Evolutionary conservation across 225 moss, liverwort and hornwort species (phyloP).

Genomic region (Bryoerythrophyllum caledonicum): DNA sequence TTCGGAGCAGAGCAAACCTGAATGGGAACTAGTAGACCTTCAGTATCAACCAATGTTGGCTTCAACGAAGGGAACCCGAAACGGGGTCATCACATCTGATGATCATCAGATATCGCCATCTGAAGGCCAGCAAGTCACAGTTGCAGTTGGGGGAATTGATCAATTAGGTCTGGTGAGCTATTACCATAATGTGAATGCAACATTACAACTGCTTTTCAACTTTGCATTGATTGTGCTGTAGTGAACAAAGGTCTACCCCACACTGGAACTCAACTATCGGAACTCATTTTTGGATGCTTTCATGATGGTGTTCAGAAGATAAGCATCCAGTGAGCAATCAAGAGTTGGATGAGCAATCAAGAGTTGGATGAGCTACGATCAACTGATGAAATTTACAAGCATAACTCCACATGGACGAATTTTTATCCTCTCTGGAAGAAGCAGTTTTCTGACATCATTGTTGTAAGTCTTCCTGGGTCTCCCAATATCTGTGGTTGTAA

Average conservation of each 20-base stretch:
- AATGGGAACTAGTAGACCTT: conserved; percentile 45
- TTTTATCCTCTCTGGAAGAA: conserved; percentile 43
- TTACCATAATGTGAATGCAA: no score
- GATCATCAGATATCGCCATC: conserved; percentile 19
- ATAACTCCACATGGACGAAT: conserved; percentile 20
- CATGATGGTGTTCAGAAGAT: no score
- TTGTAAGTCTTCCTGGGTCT: conserved; percentile 50
- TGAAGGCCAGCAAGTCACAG: no score
- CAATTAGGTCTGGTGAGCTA: no score
- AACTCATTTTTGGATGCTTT: no score
- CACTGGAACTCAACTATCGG: no score
- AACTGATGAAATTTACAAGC: conserved; percentile 18
- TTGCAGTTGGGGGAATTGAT: no score
- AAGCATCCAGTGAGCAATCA: no score
- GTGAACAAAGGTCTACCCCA: no score
- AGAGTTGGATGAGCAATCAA: conserved; percentile 20
- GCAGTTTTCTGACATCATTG: conserved; percentile 37
- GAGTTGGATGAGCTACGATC: conserved; percentile 38
- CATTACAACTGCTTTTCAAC: neutral
- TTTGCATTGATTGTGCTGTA: neutral
- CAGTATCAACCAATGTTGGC: conserved; percentile 37
- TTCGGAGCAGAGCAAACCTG: conserved; percentile 37
- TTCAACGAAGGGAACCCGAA: conserved; percentile 22
- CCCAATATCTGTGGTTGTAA: no score
- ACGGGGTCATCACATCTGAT: neutral